phyloP scores from a whole-genome alignment of 495 filamentous ascomycete genomes.

The Pseudomonodictys pantanalensis region DNA sequence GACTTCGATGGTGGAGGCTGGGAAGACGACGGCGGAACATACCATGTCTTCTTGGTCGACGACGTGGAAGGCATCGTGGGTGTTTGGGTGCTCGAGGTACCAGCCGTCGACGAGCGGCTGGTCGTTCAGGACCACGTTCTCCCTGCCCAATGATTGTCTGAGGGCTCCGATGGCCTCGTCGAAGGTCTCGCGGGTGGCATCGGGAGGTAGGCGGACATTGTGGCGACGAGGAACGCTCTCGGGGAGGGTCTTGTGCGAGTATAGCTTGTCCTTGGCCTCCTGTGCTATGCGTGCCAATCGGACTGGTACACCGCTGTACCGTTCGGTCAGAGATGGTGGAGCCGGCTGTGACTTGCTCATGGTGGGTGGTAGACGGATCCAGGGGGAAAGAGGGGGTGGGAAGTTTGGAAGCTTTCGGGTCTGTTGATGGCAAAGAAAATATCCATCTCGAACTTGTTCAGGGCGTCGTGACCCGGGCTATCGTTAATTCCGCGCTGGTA shows the following conservation, averaged over 20 bases:
- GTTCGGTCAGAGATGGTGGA: constrained; percentile 9
- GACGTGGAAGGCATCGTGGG: constrained; percentile 55
- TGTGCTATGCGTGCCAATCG: constrained; percentile 9
- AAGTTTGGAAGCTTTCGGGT: background rate
- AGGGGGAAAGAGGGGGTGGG: background rate
- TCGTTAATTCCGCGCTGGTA: background rate
- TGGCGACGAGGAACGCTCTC: constrained; percentile 32
- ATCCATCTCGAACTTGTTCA: background rate
- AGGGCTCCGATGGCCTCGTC: constrained; percentile 43
- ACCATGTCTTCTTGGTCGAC: constrained; percentile 53
- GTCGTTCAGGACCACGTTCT: constrained; percentile 50
- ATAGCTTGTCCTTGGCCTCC: constrained; percentile 40
- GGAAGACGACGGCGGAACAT: constrained; percentile 48
- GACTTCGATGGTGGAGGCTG: constrained; percentile 34
- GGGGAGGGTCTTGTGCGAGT: constrained; percentile 43
- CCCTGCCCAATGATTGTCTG: constrained; percentile 39
- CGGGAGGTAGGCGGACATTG: constrained; percentile 39
- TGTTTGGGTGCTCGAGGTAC: constrained; percentile 56
- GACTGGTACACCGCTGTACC: constrained; percentile 15
- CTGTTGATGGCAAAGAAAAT: background rate
- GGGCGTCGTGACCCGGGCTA: background rate
- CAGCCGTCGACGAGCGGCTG: constrained; percentile 50
- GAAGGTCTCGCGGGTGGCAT: constrained; percentile 44
- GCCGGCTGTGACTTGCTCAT: constrained; percentile 4
- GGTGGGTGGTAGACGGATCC: background rate